These are phyloP conservation scores for Amaranthus hypochondriacus DNA, from an alignment of 148 eudicot genomes.

Conservation along the genomic window DNA sequence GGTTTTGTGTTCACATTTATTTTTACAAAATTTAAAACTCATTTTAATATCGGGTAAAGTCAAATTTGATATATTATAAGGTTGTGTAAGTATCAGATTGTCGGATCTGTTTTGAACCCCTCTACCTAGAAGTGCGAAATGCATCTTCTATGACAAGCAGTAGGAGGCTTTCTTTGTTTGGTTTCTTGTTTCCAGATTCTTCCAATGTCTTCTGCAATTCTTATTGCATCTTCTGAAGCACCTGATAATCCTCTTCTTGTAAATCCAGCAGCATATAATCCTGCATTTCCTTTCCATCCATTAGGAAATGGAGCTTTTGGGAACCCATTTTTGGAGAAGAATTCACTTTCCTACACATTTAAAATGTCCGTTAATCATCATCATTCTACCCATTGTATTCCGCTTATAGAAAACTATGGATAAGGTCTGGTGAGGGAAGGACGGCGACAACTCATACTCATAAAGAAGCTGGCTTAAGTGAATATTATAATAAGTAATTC, in stretches of 20 bases:
- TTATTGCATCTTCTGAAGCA: conserved; percentile 67
- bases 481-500: neutral
- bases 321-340: conserved; percentile 57
- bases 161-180: conserved; percentile 44
- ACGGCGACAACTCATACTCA: neutral
- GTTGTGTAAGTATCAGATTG: neutral
- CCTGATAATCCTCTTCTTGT: conserved; percentile 77
- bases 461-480: neutral
- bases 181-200: conserved; percentile 66
- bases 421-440: neutral
- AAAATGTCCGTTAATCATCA: neutral
- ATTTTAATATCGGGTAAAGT: neutral
- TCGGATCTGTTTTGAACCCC: neutral
- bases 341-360: conserved; percentile 54
- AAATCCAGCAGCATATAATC: conserved; percentile 79
- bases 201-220: conserved; percentile 66
- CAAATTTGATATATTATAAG: neutral
- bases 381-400: no score
- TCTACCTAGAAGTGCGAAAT: conserved; percentile 43
- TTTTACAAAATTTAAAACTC: neutral
- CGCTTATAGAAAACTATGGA: no score
- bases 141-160: conserved; percentile 48
- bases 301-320: conserved; percentile 68
- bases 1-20: no score
- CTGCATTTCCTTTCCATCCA: conserved; percentile 79